phyloP scores from a whole-genome alignment of 768 basidiomycete species.

The Calocybe gangraenosa region DNA sequence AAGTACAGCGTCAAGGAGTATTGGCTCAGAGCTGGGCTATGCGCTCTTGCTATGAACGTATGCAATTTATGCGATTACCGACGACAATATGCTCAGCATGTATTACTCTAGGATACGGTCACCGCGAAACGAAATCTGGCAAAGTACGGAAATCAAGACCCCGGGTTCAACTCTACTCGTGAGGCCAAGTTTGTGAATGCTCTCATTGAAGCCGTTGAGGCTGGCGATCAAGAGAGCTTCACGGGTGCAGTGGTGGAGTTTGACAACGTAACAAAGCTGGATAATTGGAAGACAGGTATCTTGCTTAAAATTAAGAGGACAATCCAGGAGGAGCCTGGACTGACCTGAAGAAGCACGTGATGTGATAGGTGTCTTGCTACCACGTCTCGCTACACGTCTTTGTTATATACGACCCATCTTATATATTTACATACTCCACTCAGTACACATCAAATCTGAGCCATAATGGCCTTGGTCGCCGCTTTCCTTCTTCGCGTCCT shows the following conservation, averaged over 20 bases:
- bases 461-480: slow-evolving; percentile 46
- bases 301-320: slow-evolving; percentile 86
- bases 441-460: no score
- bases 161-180: slow-evolving; percentile 80
- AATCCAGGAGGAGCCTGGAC: slow-evolving; percentile 46
- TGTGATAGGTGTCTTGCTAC: not conserved
- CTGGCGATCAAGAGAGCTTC: slow-evolving; percentile 53
- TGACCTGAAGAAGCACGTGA: slow-evolving; percentile 26
- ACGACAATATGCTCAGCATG: not conserved
- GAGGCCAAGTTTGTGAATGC: slow-evolving; percentile 86
- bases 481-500: slow-evolving; percentile 47
- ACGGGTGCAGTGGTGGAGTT: slow-evolving; percentile 87
- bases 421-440: not conserved
- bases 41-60: slow-evolving; percentile 85
- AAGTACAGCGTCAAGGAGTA: slow-evolving; percentile 99
- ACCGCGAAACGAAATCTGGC: slow-evolving; percentile 76
- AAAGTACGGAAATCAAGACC: slow-evolving; percentile 78
- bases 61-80: slow-evolving; percentile 21
- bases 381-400: no score
- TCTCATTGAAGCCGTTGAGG: slow-evolving; percentile 67
- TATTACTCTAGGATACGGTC: slow-evolving; percentile 65
- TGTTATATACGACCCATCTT: not conserved
- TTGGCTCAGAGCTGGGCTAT: slow-evolving; percentile 84
- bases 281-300: slow-evolving; percentile 94
- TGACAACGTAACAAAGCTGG: slow-evolving; percentile 88